Percentiles rank a stretch among this genome's conserved stretches.
These are phyloP conservation scores for Erysimum pusillum DNA, from an alignment of 441 rosid species.

Conservation along the genomic window DNA sequence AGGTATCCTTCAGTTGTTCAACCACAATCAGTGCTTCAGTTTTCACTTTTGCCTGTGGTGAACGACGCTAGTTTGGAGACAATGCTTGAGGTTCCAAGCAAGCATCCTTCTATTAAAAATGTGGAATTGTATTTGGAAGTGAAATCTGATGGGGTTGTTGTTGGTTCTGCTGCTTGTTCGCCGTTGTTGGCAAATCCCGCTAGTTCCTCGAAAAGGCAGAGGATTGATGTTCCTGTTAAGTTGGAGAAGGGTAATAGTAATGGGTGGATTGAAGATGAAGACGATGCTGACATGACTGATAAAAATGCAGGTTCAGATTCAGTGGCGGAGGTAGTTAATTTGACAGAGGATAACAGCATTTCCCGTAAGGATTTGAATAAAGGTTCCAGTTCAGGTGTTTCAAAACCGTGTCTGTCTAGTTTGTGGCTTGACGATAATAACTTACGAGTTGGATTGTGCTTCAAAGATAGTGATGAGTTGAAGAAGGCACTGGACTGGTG, in stretches of 20 bases:
- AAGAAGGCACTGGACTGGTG: slow-evolving; percentile 35
- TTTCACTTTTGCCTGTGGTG: not conserved
- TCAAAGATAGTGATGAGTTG: slow-evolving; percentile 24
- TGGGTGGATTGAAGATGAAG: slow-evolving; percentile 10
- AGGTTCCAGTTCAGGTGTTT: not conserved
- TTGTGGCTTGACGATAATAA: slow-evolving; percentile 31
- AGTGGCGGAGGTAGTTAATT: not conserved
- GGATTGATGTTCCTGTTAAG: not conserved
- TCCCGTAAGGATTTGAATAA: not conserved
- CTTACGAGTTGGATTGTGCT: slow-evolving; percentile 9
- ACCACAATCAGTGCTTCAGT: no score
- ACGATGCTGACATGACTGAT: slow-evolving; percentile 6
- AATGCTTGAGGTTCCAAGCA: not conserved
- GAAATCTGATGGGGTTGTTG: not conserved
- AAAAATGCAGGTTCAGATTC: not conserved
- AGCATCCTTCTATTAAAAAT: not conserved
- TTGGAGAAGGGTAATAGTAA: not conserved
- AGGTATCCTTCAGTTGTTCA: not conserved
- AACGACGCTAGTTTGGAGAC: not conserved
- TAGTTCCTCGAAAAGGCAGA: not conserved
- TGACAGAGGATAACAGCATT: not conserved
- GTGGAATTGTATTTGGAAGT: not conserved
- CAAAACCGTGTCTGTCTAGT: not conserved
- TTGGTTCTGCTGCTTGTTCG: not conserved
- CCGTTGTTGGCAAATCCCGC: not conserved